Percentiles rank a stretch among this genome's conserved stretches.
These are phyloP conservation scores for Fusarium succisae DNA, from an alignment of 2,329 filamentous ascomycete genomes.

Conservation along the genomic window DNA sequence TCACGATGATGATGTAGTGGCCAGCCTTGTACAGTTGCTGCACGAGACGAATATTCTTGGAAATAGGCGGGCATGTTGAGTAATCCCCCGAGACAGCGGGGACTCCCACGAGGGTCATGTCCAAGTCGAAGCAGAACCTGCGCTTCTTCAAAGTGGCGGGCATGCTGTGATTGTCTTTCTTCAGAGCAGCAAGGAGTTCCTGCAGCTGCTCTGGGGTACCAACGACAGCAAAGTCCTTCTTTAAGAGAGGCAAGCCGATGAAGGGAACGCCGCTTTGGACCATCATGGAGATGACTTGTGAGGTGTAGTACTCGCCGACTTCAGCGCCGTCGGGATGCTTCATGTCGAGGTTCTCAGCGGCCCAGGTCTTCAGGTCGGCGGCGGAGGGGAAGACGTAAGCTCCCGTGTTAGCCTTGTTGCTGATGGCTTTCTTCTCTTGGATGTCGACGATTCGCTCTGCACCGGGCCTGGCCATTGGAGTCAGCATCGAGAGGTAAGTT, in stretches of 20 bases:
- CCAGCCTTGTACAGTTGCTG: not conserved
- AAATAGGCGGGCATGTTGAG: not conserved
- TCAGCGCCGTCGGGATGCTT: not conserved
- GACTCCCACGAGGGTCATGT: not conserved
- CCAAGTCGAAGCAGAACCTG: not conserved
- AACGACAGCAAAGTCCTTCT: not conserved
- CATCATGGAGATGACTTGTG: not conserved
- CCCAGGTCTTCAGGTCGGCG: not conserved
- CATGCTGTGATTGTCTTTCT: not conserved
- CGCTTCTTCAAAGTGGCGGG: not conserved
- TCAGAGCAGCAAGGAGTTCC: not conserved
- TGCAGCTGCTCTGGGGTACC: not conserved
- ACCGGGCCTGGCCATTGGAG: rapidly evolving
- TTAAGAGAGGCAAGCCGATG: not conserved
- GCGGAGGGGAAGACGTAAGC: not conserved
- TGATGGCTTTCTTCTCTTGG: not conserved
- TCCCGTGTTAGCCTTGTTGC: not conserved
- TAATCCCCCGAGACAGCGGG: not conserved
- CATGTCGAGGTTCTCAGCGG: not conserved
- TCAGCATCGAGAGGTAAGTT: rapidly evolving
- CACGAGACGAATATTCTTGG: not conserved
- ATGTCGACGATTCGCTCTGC: not conserved
- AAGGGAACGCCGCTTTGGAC: not conserved
- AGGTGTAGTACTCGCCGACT: not conserved
- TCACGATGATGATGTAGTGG: not conserved